Evolutionary conservation across 352 stramenopile species (phyloP).

Genomic region (Aphanomyces invadans): DNA sequence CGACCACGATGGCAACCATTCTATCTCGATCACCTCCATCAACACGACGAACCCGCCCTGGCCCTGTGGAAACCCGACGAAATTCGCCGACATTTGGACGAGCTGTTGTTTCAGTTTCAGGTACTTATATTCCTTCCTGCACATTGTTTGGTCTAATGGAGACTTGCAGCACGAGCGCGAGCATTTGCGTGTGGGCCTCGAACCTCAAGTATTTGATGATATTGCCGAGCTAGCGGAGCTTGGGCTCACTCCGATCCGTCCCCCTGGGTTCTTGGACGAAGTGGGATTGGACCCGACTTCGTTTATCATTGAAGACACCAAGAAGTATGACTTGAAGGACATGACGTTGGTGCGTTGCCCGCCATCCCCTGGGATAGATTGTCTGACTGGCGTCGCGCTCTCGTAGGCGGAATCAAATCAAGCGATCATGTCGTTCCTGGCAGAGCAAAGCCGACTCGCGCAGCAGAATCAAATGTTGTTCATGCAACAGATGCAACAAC

Average conservation of each 20-base stretch:
- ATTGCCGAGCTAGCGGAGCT: not conserved
- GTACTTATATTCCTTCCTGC: not conserved
- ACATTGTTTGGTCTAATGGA: not conserved
- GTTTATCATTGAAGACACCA: constrained; percentile 6
- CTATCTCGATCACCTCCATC: not conserved
- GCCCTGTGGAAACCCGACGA: constrained; percentile 9
- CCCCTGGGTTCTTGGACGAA: not conserved
- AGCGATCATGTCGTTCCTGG: constrained; percentile 13
- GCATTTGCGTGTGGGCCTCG: not conserved
- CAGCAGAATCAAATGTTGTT: constrained; percentile 13
- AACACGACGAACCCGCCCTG: not conserved
- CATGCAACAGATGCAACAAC: constrained; percentile 15
- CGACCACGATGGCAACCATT: not conserved
- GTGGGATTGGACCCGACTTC: not conserved
- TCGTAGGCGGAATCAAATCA: constrained; percentile 6
- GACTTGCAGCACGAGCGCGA: not conserved
- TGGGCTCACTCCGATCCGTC: not conserved
- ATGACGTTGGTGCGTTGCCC: constrained; percentile 7
- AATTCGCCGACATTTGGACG: constrained; percentile 12
- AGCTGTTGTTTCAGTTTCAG: constrained; percentile 11
- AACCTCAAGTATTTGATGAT: constrained; percentile 1
- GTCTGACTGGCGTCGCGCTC: not conserved
- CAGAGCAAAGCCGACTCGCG: constrained; percentile 7
- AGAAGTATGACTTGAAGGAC: constrained; percentile 8
- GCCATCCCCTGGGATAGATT: not conserved